Evolutionary conservation across 495 filamentous ascomycete genomes (phyloP), one percentile per base, ranked within the genome.

Genomic region (Lophiostoma macrostomum): DNA sequence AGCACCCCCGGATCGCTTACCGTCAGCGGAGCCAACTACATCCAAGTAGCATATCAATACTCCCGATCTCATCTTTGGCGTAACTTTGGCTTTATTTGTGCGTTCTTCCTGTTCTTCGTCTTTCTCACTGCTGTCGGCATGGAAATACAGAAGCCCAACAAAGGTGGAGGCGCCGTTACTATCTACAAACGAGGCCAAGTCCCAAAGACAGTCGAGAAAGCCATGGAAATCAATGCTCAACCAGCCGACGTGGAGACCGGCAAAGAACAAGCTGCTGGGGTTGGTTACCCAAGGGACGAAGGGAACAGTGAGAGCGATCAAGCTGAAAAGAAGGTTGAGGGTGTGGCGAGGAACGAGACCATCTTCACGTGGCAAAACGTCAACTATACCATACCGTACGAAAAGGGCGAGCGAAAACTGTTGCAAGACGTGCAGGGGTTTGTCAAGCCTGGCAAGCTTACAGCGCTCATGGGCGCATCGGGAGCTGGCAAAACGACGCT

Each of bases 331-430:
- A 31, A 28, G 1, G 69, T 74, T 3, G 63, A 70, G 36, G 69
- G 59, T 7, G 74, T 85, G 41, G 78, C 79, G 1, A 74, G 73
- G 50, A 85, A 81, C 40, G 78, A 80, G 11, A 75, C 77, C n/a
- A 69, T 94, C 22, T 83, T 94, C 57, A 91, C 87, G 0, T 94
- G 84, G 82, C 81, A 86, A 56, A 72, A 86, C 53, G 80, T 95
- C 31, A 84, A 81, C 63, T 95, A 93, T 59, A 82, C 74, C 1
- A 86, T 90, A 34, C 81, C 82, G 10, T 77, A 75, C 60, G 74
- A 83, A 29, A 76, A 73, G 28, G 79, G 81, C 1, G 71, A 83
- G 52, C 75, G 74, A 37, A 72, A 76, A 28, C 64, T 89, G 1
- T 66, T 90, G 5, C 68, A 80, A 19, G 71, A 84, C 61, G 80